Conservation (phyloP, 1,284 basidiomycete species). For the Polyporus tsugae region DNA sequence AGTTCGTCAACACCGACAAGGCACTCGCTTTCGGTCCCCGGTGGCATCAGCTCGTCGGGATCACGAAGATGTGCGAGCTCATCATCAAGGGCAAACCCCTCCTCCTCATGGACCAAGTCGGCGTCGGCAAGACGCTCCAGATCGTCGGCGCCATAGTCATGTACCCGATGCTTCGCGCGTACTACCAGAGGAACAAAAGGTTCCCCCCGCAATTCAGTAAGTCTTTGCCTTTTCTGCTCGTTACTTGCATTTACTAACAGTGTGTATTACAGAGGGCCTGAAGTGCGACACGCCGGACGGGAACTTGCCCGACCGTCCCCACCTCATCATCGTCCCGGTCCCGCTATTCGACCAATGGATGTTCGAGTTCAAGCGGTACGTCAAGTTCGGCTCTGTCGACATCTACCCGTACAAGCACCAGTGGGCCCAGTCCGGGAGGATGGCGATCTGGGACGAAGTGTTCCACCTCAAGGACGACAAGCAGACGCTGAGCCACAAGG, state of each 20-base stretch:
- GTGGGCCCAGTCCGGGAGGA: not conserved
- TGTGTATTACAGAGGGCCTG: not conserved
- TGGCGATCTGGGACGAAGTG: not conserved
- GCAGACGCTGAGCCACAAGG: not conserved
- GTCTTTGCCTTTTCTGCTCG: not conserved
- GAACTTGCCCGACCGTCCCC: not conserved
- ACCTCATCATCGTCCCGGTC: not conserved
- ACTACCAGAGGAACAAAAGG: not conserved
- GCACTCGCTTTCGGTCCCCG: not conserved
- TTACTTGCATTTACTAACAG: not conserved
- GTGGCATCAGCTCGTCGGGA: not conserved
- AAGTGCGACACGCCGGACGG: not conserved
- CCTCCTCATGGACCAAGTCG: not conserved
- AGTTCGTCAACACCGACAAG: not conserved
- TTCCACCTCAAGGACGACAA: not conserved
- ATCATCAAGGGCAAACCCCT: not conserved
- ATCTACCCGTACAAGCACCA: not conserved
- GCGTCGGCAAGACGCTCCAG: not conserved
- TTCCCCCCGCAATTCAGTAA: not conserved
- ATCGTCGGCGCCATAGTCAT: not conserved
- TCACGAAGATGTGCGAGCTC: conserved; percentile 1
- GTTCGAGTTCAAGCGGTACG: not conserved
- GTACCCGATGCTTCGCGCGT: not conserved
- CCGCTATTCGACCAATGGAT: not conserved
- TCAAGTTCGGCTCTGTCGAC: not conserved